Conservation (phyloP, 257 asterid genomes). For the Ilex asprella region DNA sequence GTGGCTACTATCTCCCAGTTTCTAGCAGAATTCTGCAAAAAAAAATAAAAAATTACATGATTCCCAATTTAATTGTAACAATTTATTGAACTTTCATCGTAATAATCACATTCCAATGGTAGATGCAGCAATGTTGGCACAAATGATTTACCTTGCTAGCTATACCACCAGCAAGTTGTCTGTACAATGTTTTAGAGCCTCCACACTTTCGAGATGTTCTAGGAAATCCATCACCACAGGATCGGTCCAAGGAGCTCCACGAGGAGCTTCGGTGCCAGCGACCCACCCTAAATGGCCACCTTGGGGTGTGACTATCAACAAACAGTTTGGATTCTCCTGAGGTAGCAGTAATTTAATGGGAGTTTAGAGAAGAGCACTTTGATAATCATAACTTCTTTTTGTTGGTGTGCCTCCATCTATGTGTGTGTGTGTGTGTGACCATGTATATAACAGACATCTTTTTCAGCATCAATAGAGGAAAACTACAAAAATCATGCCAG, state of each 20-base stretch:
- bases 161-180: constrained; percentile 25
- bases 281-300: constrained; percentile 99
- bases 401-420: neutral
- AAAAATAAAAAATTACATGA: too few relatives aligned
- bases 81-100: too few relatives aligned
- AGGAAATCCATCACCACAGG: constrained; percentile 87
- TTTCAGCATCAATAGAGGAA: too few relatives aligned
- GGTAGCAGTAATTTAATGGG: constrained; percentile 9
- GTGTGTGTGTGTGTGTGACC: neutral
- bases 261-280: constrained; percentile 73
- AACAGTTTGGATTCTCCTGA: constrained; percentile 77
- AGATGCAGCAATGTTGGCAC: neutral
- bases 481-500: too few relatives aligned
- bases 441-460: too few relatives aligned
- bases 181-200: constrained; percentile 1
- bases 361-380: neutral
- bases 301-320: constrained; percentile 80
- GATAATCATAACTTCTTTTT: neutral
- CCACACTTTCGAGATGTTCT: constrained; percentile 42
- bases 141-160: neutral
- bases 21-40: too few relatives aligned
- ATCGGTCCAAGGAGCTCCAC: constrained; percentile 95
- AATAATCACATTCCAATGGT: too few relatives aligned
- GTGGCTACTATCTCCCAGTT: too few relatives aligned
- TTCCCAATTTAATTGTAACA: too few relatives aligned